Base-by-base conservation (phyloP, 192 early-diverging fungal species). In the Chytriomyces confervae region DNA sequence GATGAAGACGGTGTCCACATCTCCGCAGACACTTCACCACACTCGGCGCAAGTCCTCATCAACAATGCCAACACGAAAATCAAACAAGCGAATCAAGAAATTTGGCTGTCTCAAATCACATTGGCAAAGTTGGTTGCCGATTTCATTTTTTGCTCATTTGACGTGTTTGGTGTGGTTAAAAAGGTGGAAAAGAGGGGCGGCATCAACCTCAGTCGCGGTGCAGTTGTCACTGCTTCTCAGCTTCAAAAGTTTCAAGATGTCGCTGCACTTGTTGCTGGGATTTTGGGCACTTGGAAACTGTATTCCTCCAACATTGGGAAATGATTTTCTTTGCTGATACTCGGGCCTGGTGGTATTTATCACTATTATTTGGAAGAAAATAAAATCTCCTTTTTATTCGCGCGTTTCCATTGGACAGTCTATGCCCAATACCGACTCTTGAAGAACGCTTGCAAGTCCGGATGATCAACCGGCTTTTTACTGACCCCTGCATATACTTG, bases 61-160 rank as follows among this genome's bases (percentile, higher is more conserved):
- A 24, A 29, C 9, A 20, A 20, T 47, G 44, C 48, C 27, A 69
- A 69, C 13, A 51, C 5, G 45, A 80, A 81, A 62, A 50, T 86
- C 49, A 13, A 13, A 7, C 43, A 75, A 20, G 49, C 53, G n/a
- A 76, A 82, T 53, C 77, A 80, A n/a, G 86, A 90, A 79, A 62
- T 88, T 43, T 84, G 80, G 67, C 85, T 89, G 86, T 82, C 86
- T 23, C 66, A 87, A 23, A 72, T 93, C 1, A 91, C 91, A 3
- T 81, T 90, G 23, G 76, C 79, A 66, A 95, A 95, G 78, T 76
- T 94, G 16, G 36, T 83, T 18, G 87, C 89, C 71, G 94, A 95
- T 80, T 88, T 87, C 69, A 66, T 89, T 20, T 95, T 95, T 81
- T 94, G 93, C 85, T 79, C 88, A 73, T 76, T 79, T 50, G 84